phyloP scores from a whole-genome alignment of 805 yeast genomes.

The Komagataella ulmi region DNA sequence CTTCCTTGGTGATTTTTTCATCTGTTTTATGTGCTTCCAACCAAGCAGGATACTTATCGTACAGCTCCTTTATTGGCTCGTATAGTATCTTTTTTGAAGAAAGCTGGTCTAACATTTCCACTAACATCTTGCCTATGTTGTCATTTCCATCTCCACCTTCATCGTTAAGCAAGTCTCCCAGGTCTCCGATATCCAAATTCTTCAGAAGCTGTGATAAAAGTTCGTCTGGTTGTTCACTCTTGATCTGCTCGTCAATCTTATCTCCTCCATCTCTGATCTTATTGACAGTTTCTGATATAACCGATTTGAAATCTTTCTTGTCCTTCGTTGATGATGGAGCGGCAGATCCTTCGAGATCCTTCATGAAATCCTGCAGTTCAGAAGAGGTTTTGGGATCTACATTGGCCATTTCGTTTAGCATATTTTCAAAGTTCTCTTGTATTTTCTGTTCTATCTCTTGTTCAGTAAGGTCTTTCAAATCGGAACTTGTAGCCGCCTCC shows the following conservation, averaged over 20 bases:
- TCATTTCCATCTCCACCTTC: constrained; percentile 20
- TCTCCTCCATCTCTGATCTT: constrained; percentile 69
- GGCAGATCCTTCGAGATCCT: constrained; percentile 18
- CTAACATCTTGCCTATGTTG: constrained; percentile 40
- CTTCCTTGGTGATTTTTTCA: constrained; percentile 25
- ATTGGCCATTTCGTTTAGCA: constrained; percentile 11
- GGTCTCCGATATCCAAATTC: constrained; percentile 40
- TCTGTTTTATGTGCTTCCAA: constrained; percentile 36
- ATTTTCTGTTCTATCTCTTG: constrained; percentile 7
- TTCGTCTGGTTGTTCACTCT: constrained; percentile 28
- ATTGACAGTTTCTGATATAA: constrained; percentile 69
- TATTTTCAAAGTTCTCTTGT: constrained; percentile 10
- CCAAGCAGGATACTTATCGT: constrained; percentile 61
- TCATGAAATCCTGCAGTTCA: constrained; percentile 39
- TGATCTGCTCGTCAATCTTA: constrained; percentile 46
- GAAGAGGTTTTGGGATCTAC: constrained; percentile 28
- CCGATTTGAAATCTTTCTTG: constrained; percentile 43
- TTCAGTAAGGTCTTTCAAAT: constrained; percentile 7
- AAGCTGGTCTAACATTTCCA: constrained; percentile 68
- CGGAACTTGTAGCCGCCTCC: background rate
- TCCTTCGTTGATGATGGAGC: constrained; percentile 5
- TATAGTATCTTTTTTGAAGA: constrained; percentile 77
- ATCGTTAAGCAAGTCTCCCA: constrained; percentile 13
- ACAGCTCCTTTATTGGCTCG: constrained; percentile 77
- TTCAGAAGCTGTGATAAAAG: constrained; percentile 49